These are phyloP conservation scores for Adansonia digitata DNA, from an alignment of 345 rosid genomes.

Conservation along the genomic window DNA sequence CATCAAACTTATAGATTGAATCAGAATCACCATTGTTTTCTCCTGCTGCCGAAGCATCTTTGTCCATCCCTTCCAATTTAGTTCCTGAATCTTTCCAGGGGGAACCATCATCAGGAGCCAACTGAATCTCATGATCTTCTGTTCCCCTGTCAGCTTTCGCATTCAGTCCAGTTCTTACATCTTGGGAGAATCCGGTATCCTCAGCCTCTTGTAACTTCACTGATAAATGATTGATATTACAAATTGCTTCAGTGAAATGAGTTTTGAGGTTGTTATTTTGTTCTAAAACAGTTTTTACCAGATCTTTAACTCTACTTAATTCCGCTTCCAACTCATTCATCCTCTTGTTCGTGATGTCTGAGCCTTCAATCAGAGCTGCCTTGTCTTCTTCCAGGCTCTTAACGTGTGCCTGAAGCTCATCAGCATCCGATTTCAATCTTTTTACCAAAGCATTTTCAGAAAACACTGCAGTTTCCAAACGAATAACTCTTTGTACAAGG, in stretches of 20 bases:
- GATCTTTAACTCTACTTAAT: slow-evolving; percentile 41
- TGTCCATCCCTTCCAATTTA: neutral
- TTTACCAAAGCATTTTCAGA: slow-evolving; percentile 61
- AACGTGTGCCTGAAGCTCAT: slow-evolving; percentile 46
- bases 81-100: slow-evolving; percentile 3
- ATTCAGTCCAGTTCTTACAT: slow-evolving; percentile 11
- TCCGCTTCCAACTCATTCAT: slow-evolving; percentile 57
- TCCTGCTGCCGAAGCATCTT: slow-evolving; percentile 10
- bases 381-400: slow-evolving; percentile 60
- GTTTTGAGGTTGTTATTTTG: slow-evolving; percentile 46
- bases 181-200: slow-evolving; percentile 24
- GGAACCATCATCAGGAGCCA: neutral
- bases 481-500: slow-evolving; percentile 61
- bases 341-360: slow-evolving; percentile 38
- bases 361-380: slow-evolving; percentile 36
- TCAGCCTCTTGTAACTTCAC: slow-evolving; percentile 47
- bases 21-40: slow-evolving; percentile 11
- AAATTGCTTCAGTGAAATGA: slow-evolving; percentile 50
- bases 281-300: slow-evolving; percentile 40
- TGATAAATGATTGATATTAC: slow-evolving; percentile 43
- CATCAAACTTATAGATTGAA: slow-evolving; percentile 23
- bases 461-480: slow-evolving; percentile 48
- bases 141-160: slow-evolving; percentile 17
- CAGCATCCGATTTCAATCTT: slow-evolving; percentile 56
- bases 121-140: slow-evolving; percentile 12